Evolutionary conservation across 1,139 yeast species (phyloP).

Genomic region (Pichia norvegensis): DNA sequence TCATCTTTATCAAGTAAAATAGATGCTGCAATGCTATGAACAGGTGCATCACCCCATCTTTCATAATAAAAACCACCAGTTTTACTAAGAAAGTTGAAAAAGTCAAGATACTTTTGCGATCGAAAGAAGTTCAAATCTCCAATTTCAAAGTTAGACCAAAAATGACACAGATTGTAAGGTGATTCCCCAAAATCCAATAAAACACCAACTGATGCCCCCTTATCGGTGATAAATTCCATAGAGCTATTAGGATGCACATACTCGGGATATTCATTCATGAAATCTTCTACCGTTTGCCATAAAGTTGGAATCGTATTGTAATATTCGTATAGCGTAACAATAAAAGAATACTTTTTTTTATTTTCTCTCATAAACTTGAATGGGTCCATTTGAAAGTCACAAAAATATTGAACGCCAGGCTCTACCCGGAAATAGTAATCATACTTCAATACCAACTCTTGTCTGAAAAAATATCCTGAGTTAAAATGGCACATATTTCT

Average conservation of each 20-base stretch:
- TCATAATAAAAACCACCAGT: constrained; percentile 85
- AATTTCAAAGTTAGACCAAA: constrained; percentile 93
- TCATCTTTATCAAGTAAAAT: constrained; percentile 59
- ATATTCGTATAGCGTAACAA: constrained; percentile 68
- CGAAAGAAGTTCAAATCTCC: constrained; percentile 76
- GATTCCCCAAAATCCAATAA: constrained; percentile 31
- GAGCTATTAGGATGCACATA: constrained; percentile 62
- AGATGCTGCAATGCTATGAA: constrained; percentile 72
- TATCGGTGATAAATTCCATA: constrained; percentile 60
- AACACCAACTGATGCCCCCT: constrained; percentile 35
- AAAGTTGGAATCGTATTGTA: constrained; percentile 78
- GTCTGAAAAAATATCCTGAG: constrained; percentile 75
- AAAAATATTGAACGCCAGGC: constrained; percentile 78
- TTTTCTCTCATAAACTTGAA: constrained; percentile 67
- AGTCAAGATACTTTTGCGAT: constrained; percentile 59
- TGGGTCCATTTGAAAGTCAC: constrained; percentile 85
- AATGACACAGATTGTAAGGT: constrained; percentile 82
- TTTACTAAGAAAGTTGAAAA: constrained; percentile 58
- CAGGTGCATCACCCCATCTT: constrained; percentile 99
- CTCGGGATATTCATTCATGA: constrained; percentile 53
- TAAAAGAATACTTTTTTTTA: constrained; percentile 78
- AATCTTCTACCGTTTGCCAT: constrained; percentile 68
- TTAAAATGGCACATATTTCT: constrained; percentile 80
- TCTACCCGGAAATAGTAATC: constrained; percentile 94
- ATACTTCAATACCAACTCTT: constrained; percentile 54